Evolutionary conservation across 345 rosid genomes (phyloP).

Genomic region (Noccaea caerulescens): DNA sequence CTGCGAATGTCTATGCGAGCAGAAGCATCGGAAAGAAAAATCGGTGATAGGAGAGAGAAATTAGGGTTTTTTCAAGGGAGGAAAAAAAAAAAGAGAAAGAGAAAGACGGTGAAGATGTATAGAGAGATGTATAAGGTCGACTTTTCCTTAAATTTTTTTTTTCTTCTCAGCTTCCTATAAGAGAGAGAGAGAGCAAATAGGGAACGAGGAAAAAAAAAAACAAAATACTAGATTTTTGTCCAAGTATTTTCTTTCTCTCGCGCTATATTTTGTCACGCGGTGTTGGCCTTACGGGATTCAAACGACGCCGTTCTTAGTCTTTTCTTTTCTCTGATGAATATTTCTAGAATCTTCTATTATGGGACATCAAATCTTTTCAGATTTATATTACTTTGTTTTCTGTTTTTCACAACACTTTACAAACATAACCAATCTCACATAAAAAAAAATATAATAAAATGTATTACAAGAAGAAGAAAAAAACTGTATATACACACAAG

Average conservation of each 20-base stretch:
- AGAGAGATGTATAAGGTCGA: slow-evolving; percentile 5
- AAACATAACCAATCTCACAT: slow-evolving; percentile 31
- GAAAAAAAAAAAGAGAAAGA: background rate
- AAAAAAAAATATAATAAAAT: background rate
- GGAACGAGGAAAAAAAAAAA: slow-evolving; percentile 4
- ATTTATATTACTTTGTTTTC: background rate
- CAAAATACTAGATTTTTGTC: background rate
- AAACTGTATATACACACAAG: slow-evolving; percentile 43
- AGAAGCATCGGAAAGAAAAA: slow-evolving; percentile 32
- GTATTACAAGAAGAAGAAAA: slow-evolving; percentile 15
- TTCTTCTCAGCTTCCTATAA: background rate
- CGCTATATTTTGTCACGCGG: no score
- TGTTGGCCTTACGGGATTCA: background rate
- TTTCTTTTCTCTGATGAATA: slow-evolving; percentile 1
- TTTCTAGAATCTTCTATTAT: background rate
- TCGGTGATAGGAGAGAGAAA: slow-evolving; percentile 36
- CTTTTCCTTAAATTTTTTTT: slow-evolving; percentile 8
- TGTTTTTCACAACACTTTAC: background rate
- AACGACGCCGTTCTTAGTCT: slow-evolving; percentile 24
- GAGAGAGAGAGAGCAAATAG: background rate
- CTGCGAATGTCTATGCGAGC: slow-evolving; percentile 36
- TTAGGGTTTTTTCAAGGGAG: slow-evolving; percentile 28
- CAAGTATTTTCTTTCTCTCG: slow-evolving; percentile 7
- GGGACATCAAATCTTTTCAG: background rate
- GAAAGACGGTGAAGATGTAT: slow-evolving; percentile 28